A percentile compares a stretch with the other conserved stretches of the same genome.
These are phyloP conservation scores for Clonostachys byssicola DNA, from an alignment of 2,329 filamentous ascomycete species.

Conservation along the genomic window DNA sequence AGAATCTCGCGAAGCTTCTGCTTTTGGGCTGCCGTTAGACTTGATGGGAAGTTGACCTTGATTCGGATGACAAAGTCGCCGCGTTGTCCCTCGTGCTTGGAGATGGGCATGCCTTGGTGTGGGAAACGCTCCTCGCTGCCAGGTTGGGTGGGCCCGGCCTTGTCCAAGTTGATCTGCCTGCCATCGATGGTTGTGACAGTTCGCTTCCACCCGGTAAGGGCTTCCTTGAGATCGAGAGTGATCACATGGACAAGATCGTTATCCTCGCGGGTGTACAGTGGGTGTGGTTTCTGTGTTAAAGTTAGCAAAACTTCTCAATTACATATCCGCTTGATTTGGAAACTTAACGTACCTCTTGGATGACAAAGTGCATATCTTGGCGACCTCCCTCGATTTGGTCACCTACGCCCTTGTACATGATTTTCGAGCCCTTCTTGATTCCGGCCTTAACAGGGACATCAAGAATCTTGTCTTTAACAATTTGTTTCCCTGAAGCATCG, in stretches of 20 bases:
- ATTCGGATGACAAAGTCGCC: slow-evolving; percentile 88
- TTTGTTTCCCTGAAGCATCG: slow-evolving; percentile 76
- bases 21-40: slow-evolving; percentile 75
- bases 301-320: slow-evolving; percentile 28
- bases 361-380: slow-evolving; percentile 91
- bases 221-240: slow-evolving; percentile 86
- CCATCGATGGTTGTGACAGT: slow-evolving; percentile 94
- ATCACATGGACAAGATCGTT: slow-evolving; percentile 80
- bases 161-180: slow-evolving; percentile 75
- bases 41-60: slow-evolving; percentile 87
- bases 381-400: slow-evolving; percentile 95
- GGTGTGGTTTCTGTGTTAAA: slow-evolving; percentile 70
- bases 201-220: slow-evolving; percentile 87
- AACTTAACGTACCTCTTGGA: slow-evolving; percentile 71
- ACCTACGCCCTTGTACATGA: slow-evolving; percentile 96
- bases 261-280: slow-evolving; percentile 79
- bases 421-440: slow-evolving; percentile 94
- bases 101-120: slow-evolving; percentile 86
- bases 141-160: slow-evolving; percentile 79
- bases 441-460: slow-evolving; percentile 96
- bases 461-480: slow-evolving; percentile 81
- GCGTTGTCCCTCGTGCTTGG: slow-evolving; percentile 79
- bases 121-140: slow-evolving; percentile 80
- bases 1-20: slow-evolving; percentile 75
- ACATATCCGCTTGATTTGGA: not conserved